Base-by-base conservation (phyloP, 768 basidiomycete genomes). In the Lactarius indigo region DNA sequence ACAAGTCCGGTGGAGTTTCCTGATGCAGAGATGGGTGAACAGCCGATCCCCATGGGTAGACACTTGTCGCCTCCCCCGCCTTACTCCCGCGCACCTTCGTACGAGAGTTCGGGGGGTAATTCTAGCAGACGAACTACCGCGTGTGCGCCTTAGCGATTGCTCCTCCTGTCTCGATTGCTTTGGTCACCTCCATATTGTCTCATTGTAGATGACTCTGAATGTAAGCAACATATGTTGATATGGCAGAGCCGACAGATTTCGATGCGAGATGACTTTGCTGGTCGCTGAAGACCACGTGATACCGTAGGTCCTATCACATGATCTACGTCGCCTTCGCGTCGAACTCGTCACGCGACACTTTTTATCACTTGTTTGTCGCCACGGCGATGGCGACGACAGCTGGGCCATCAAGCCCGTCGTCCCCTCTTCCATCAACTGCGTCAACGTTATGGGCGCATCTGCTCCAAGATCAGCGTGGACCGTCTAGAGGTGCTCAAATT, bases 391-490 rank as follows among this genome's bases (percentile, higher is more conserved):
- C 62, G 12, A 56, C 66, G 8, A 47, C 58, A 30, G 50, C 62
- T 37, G 57, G 30, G 15, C 30, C 31, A 30, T 63, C 58, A 6
- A 60, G 13, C 28, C 63, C 62, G 39, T n/a, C 61, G 18, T 56
- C 62, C 42, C 66, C 66, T 23, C 50, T 64, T 37, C 67, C 72
- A 12, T 68, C 72, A 3, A 65, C 73, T 1, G 52, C 73, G 33
- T 75, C 74, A 30, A 59, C 72, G 4, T 71, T 81, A 57, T 89
- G 87, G 87, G 80, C 84, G 13, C 85, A 86, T 72, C 73, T 88
- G 13, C 77, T 87, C 2, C 77, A 80, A 13, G 37, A 39, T 50
- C 83, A 81, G 69, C 81, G 81, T 71, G 59, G 74, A 2, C 63
- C 72, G 17, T 65, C 76, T 18, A 57, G 74, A 39, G 70, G 70